Conservation (phyloP, 176 grass and related monocot species). For the Carex myosuroides region DNA sequence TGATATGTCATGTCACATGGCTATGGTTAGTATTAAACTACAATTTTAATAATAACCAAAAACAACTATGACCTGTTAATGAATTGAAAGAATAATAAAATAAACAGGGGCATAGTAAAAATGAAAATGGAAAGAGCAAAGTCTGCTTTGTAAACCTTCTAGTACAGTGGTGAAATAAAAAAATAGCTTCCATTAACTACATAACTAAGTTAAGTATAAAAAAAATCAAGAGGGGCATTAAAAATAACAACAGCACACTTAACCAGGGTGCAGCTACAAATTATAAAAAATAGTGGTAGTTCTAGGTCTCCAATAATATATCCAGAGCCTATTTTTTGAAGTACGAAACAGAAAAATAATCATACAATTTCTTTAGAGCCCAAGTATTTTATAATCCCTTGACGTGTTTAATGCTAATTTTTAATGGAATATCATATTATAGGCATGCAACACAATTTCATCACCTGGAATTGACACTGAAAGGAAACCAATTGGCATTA, state of each 20-base stretch:
- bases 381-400: conserved; percentile 2
- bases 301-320: background rate
- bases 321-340: background rate
- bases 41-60: background rate
- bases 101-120: background rate
- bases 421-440: background rate
- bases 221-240: conserved; percentile 4
- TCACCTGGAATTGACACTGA: conserved; percentile 14
- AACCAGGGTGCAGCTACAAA: background rate
- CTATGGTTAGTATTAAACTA: background rate
- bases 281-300: background rate
- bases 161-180: background rate
- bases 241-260: conserved; percentile 7
- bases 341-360: background rate
- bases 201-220: background rate
- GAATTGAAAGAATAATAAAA: background rate
- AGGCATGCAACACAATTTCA: conserved; percentile 10
- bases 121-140: background rate
- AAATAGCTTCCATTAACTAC: background rate
- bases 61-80: background rate
- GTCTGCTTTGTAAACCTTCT: background rate
- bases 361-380: background rate
- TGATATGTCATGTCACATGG: background rate
- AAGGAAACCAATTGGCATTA: background rate
- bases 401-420: background rate